Conservation (phyloP, 805 yeast genomes). For the Zygotorulaspora florentina region DNA sequence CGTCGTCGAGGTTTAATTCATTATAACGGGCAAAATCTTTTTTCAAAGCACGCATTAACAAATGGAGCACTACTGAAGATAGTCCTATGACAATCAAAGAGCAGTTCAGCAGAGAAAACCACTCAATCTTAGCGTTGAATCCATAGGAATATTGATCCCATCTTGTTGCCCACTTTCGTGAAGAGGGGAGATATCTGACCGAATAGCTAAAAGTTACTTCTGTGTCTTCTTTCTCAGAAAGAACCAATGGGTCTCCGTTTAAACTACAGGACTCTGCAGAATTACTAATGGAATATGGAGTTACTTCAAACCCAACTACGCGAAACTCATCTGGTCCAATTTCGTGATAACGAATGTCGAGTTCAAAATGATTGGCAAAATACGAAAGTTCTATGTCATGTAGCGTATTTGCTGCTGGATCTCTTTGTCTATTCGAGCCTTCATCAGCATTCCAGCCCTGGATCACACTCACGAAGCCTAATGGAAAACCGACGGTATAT, state of each 20-base stretch:
- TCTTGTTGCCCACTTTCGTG: slow-evolving; percentile 92
- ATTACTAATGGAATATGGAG: slow-evolving; percentile 57
- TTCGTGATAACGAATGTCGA: slow-evolving; percentile 76
- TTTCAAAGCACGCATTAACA: slow-evolving; percentile 71
- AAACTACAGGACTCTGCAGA: slow-evolving; percentile 37
- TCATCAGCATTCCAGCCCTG: slow-evolving; percentile 18
- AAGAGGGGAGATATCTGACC: slow-evolving; percentile 63
- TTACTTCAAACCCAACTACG: slow-evolving; percentile 85
- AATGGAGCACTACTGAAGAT: slow-evolving; percentile 72
- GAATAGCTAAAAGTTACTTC: slow-evolving; percentile 80
- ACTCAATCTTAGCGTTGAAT: slow-evolving; percentile 88
- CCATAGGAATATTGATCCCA: slow-evolving; percentile 97
- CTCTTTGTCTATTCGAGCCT: slow-evolving; percentile 14
- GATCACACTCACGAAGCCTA: slow-evolving; percentile 63
- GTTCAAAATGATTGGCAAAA: slow-evolving; percentile 76
- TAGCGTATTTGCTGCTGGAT: slow-evolving; percentile 12
- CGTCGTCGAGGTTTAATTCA: slow-evolving; percentile 82
- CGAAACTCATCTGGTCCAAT: slow-evolving; percentile 65
- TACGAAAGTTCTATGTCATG: slow-evolving; percentile 43
- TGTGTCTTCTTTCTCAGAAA: slow-evolving; percentile 49
- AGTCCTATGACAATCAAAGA: slow-evolving; percentile 74
- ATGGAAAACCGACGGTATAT: slow-evolving; percentile 76
- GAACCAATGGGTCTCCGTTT: slow-evolving; percentile 39
- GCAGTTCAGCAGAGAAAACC: slow-evolving; percentile 90
- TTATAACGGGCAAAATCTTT: slow-evolving; percentile 86